A percentile compares a stretch with the other conserved stretches of the same genome.
Evolutionary conservation across 371 early-diverging fungal genomes (phyloP).

Genomic region (Parasitella parasitica): DNA sequence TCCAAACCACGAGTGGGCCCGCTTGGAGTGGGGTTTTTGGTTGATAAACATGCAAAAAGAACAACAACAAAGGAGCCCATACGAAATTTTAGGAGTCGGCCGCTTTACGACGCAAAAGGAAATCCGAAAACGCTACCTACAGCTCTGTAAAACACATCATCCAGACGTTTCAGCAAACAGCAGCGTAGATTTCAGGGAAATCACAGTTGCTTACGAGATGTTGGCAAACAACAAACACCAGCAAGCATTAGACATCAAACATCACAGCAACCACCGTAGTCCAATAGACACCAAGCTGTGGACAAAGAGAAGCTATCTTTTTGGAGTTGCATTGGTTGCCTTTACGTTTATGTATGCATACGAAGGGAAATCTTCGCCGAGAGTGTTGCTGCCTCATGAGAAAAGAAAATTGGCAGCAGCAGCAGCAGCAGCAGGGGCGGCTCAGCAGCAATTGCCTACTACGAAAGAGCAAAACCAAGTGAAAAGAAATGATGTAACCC

Average conservation of each 20-base stretch:
- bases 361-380: background rate
- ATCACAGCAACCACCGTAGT: background rate
- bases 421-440: background rate
- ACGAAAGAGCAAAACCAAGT: background rate
- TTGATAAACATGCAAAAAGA: background rate
- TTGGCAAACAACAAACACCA: slow-evolving; percentile 14
- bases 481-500: background rate
- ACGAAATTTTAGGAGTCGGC: slow-evolving; percentile 29
- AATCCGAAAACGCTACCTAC: slow-evolving; percentile 30
- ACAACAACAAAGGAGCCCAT: slow-evolving; percentile 22
- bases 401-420: background rate
- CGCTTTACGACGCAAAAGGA: slow-evolving; percentile 26
- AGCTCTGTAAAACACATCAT: slow-evolving; percentile 33
- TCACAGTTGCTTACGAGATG: slow-evolving; percentile 31
- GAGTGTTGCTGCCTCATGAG: slow-evolving; percentile 5
- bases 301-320: slow-evolving; percentile 17
- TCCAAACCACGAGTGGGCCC: background rate
- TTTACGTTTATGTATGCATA: slow-evolving; percentile 7
- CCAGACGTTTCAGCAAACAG: slow-evolving; percentile 22
- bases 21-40: background rate
- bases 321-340: slow-evolving; percentile 11
- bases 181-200: slow-evolving; percentile 21
- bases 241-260: slow-evolving; percentile 3
- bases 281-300: slow-evolving; percentile 18
- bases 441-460: background rate